A percentile compares a stretch with the other conserved stretches of the same genome.
These are phyloP conservation scores for Lichtheimia corymbifera DNA, from an alignment of 371 early-diverging fungal species.

Conservation along the genomic window DNA sequence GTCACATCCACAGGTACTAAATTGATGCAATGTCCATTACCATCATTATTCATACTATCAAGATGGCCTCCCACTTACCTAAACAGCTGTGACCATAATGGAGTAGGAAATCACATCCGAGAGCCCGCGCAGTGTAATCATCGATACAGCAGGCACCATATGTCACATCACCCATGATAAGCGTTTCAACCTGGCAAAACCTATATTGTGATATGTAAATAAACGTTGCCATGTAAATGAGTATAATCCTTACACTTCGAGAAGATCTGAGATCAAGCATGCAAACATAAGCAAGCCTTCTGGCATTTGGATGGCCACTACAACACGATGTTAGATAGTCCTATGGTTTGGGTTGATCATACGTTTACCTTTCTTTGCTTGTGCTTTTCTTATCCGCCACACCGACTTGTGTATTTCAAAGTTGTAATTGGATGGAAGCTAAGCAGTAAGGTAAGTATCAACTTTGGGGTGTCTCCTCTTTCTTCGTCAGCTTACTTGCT, in stretches of 20 bases:
- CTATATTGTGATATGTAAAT: conserved; percentile 32
- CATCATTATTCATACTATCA: not conserved
- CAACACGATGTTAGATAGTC: not conserved
- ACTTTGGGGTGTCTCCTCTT: not conserved
- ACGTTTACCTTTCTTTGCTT: conserved; percentile 72
- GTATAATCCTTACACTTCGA: conserved; percentile 66
- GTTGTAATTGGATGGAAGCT: conserved; percentile 97
- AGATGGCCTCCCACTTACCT: conserved; percentile 37
- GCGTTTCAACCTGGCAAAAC: conserved; percentile 87
- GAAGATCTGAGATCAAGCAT: conserved; percentile 88
- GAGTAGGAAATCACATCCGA: conserved; percentile 97
- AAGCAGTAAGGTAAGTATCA: conserved; percentile 2
- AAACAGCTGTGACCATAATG: conserved; percentile 99
- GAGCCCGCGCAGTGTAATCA: conserved; percentile 91
- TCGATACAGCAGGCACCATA: conserved; percentile 99
- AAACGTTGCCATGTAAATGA: not conserved
- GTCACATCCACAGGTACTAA: conserved; percentile 94
- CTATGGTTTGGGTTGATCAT: not conserved
- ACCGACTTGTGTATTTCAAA: conserved; percentile 99
- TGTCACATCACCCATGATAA: conserved; percentile 99
- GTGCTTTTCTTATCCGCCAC: conserved; percentile 83
- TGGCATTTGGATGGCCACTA: conserved; percentile 99
- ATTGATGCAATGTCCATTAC: not conserved
- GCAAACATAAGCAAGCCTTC: conserved; percentile 98
- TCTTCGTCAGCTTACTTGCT: conserved; percentile 45